Percentiles rank a stretch among this genome's conserved stretches.
Evolutionary conservation across 192 early-diverging fungal genomes (phyloP).

Genomic region (Umbelopsis vinacea): DNA sequence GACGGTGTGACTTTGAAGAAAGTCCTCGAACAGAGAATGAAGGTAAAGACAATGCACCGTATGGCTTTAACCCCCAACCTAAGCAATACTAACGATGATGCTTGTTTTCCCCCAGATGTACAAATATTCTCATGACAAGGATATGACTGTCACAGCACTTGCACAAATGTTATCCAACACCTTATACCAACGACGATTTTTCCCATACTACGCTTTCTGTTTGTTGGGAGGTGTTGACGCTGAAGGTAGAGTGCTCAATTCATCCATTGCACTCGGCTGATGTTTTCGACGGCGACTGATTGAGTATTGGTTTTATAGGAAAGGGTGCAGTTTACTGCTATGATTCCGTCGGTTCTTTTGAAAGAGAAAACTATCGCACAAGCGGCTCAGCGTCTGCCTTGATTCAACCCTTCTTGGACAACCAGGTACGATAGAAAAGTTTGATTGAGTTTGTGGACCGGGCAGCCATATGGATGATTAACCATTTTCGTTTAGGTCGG

Average conservation of each 20-base stretch:
- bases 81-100: too few relatives aligned
- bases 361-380: conserved; percentile 75
- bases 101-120: conserved; percentile 70
- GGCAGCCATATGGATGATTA: background rate
- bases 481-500: conserved; percentile 57
- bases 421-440: conserved; percentile 62
- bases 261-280: background rate
- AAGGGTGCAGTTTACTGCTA: conserved; percentile 91
- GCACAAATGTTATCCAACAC: conserved; percentile 95
- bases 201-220: conserved; percentile 94
- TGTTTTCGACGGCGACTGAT: too few relatives aligned
- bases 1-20: conserved; percentile 88
- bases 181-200: conserved; percentile 92
- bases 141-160: conserved; percentile 82
- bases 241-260: conserved; percentile 58
- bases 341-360: conserved; percentile 92
- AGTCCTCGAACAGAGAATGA: conserved; percentile 80
- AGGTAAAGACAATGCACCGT: conserved; percentile 66
- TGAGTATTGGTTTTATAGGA: conserved; percentile 44
- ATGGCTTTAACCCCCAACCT: too few relatives aligned
- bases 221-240: conserved; percentile 89
- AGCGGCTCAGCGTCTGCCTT: conserved; percentile 87
- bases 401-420: conserved; percentile 98
- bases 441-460: background rate
- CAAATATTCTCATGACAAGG: conserved; percentile 86